Percentiles rank a stretch among this genome's conserved stretches.
These are phyloP conservation scores for Taxillus chinensis DNA, from an alignment of 164 flowering plant genomes.

Conservation along the genomic window DNA sequence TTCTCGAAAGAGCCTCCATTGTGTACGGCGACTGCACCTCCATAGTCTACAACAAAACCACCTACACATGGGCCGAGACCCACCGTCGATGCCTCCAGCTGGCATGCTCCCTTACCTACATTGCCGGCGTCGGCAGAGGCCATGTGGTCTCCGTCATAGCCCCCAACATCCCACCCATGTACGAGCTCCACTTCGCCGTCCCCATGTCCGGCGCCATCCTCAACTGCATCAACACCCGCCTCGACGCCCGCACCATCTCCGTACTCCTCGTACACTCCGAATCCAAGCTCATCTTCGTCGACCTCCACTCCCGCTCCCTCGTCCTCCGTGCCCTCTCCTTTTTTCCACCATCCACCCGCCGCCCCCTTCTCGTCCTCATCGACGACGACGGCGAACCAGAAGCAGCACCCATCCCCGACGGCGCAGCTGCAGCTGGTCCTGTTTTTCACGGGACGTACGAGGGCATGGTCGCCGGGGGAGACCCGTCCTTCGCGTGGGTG, in stretches of 20 bases:
- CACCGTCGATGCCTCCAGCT: constrained; percentile 22
- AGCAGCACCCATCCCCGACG: neutral
- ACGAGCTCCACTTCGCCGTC: constrained; percentile 32
- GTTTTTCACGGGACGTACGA: constrained; percentile 19
- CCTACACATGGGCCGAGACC: constrained; percentile 27
- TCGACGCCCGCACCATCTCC: constrained; percentile 29
- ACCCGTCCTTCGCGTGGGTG: constrained; percentile 27
- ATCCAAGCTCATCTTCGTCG: constrained; percentile 11
- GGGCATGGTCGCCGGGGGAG: constrained; percentile 22
- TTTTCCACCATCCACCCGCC: constrained; percentile 7
- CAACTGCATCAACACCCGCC: constrained; percentile 29
- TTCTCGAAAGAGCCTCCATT: constrained; percentile 16
- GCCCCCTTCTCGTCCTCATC: constrained; percentile 22
- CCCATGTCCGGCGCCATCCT: constrained; percentile 34
- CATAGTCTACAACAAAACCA: constrained; percentile 16
- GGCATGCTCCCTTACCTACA: constrained; percentile 20
- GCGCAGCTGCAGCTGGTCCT: neutral
- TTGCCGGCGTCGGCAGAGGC: constrained; percentile 18
- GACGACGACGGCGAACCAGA: constrained; percentile 6
- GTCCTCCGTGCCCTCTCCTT: constrained; percentile 24
- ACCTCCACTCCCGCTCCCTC: neutral
- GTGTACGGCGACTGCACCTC: constrained; percentile 20
- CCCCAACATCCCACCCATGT: constrained; percentile 36
- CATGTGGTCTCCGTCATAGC: constrained; percentile 26
- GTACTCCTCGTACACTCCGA: constrained; percentile 23